phyloP scores from a whole-genome alignment of 768 basidiomycete genomes.

The Lenzites betulinus region DNA sequence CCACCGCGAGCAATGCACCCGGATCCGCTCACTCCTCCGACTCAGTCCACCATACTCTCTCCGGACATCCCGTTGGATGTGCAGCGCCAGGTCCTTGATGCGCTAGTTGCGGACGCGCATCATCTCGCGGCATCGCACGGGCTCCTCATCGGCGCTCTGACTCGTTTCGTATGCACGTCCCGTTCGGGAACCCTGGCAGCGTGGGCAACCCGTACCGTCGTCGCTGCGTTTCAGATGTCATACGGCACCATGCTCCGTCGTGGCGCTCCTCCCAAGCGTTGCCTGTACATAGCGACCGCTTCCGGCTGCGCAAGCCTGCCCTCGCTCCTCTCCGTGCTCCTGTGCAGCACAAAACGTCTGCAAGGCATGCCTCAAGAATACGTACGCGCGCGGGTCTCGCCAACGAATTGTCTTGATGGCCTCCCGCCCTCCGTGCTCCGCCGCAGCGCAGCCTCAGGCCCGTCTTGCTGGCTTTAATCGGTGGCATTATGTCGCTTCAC shows the following conservation, averaged over 20 bases:
- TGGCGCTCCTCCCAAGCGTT: slow-evolving; percentile 1
- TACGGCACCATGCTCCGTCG: not conserved
- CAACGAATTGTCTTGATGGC: not conserved
- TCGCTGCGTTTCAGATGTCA: slow-evolving; percentile 16
- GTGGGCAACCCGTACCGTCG: not conserved
- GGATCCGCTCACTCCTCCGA: no score
- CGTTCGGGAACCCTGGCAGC: not conserved
- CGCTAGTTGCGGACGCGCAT: no score
- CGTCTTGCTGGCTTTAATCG: not conserved
- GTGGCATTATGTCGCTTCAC: not conserved
- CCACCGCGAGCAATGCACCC: not conserved
- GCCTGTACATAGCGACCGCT: not conserved
- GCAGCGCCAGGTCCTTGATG: no score
- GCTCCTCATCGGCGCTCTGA: slow-evolving; percentile 1
- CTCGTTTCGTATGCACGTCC: slow-evolving; percentile 17
- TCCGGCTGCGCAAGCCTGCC: not conserved
- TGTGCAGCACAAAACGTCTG: not conserved
- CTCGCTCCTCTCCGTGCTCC: not conserved
- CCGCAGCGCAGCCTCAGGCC: not conserved
- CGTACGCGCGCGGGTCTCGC: not conserved
- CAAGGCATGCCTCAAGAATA: not conserved
- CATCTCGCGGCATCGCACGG: not conserved
- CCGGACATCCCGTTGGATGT: no score
- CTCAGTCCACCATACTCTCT: no score
- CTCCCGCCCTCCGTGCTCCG: slow-evolving; percentile 19